Conservation (phyloP, 2,329 filamentous ascomycete species). For the Hypomyces perniciosus region DNA sequence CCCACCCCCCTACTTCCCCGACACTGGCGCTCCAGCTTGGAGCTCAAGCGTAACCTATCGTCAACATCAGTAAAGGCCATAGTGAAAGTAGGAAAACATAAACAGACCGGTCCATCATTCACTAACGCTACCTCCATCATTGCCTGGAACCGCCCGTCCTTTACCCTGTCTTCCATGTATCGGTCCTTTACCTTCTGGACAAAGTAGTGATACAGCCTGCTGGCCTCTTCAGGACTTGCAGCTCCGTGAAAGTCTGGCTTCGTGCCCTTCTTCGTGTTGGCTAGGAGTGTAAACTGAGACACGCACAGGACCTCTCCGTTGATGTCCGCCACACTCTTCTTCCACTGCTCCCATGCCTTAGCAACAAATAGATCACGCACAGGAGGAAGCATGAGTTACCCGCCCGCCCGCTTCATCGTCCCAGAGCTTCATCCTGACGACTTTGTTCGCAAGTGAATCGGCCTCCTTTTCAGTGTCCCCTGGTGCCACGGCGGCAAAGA, state of each 20-base stretch:
- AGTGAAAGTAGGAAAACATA: not conserved
- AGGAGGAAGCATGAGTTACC: conserved; percentile 39
- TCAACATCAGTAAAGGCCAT: not conserved
- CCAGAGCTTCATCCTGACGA: conserved; percentile 88
- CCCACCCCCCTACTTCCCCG: conserved; percentile 3
- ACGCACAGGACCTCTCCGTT: conserved; percentile 92
- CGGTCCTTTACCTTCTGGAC: conserved; percentile 66
- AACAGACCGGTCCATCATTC: conserved; percentile 68
- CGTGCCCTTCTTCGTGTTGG: conserved; percentile 88
- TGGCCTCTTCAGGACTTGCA: conserved; percentile 70
- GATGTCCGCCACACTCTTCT: conserved; percentile 80
- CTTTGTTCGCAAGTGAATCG: conserved; percentile 74
- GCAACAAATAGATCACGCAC: not conserved
- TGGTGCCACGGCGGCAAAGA: conserved; percentile 85
- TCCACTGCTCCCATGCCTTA: conserved; percentile 60
- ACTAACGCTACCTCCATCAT: conserved; percentile 97
- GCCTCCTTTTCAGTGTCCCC: conserved; percentile 87
- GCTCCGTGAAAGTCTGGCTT: conserved; percentile 95
- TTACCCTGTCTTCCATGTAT: conserved; percentile 70
- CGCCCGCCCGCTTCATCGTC: conserved; percentile 68
- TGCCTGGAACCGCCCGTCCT: conserved; percentile 94
- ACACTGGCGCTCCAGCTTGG: conserved; percentile 19
- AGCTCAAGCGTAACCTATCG: conserved; percentile 22
- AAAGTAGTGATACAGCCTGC: conserved; percentile 77
- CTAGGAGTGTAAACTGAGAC: conserved; percentile 92